These are phyloP conservation scores for Monosporozyma yasuniensis DNA, from an alignment of 805 yeast species.

Conservation along the genomic window DNA sequence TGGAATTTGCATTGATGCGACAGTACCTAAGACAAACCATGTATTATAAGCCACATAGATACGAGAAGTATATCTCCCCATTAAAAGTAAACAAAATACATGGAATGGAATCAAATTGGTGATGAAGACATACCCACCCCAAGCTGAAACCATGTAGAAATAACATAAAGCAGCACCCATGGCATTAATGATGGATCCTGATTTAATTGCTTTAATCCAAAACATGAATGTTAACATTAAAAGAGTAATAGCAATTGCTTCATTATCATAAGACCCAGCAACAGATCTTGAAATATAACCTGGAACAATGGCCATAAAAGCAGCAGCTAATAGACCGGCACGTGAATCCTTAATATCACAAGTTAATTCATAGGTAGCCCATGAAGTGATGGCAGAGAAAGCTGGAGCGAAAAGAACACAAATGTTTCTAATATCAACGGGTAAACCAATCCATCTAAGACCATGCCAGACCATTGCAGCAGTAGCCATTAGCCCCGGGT, in stretches of 20 bases:
- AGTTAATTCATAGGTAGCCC: constrained; percentile 79
- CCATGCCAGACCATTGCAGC: constrained; percentile 82
- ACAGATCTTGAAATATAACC: constrained; percentile 97
- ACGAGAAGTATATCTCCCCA: constrained; percentile 87
- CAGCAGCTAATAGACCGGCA: constrained; percentile 87
- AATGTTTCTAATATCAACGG: constrained; percentile 88
- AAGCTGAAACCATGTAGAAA: constrained; percentile 98
- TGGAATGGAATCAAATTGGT: constrained; percentile 96
- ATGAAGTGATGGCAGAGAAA: constrained; percentile 86
- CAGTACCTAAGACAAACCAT: constrained; percentile 96
- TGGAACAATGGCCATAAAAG: constrained; percentile 95
- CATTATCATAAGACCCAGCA: constrained; percentile 98
- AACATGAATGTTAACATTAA: constrained; percentile 91
- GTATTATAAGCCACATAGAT: constrained; percentile 87
- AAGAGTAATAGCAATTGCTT: constrained; percentile 94
- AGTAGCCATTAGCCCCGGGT: constrained; percentile 98
- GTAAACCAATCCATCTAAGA: constrained; percentile 57
- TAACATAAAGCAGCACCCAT: constrained; percentile 78
- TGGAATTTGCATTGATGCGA: constrained; percentile 98
- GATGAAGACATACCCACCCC: constrained; percentile 99
- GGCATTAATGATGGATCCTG: constrained; percentile 82
- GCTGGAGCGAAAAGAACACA: constrained; percentile 97
- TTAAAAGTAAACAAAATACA: constrained; percentile 76
- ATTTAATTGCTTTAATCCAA: constrained; percentile 90
- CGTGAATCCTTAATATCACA: constrained; percentile 81